Percentiles rank a stretch among this genome's conserved stretches.
phyloP scores from a whole-genome alignment of 1,284 basidiomycete genomes.

The Boletus hoseneyae region DNA sequence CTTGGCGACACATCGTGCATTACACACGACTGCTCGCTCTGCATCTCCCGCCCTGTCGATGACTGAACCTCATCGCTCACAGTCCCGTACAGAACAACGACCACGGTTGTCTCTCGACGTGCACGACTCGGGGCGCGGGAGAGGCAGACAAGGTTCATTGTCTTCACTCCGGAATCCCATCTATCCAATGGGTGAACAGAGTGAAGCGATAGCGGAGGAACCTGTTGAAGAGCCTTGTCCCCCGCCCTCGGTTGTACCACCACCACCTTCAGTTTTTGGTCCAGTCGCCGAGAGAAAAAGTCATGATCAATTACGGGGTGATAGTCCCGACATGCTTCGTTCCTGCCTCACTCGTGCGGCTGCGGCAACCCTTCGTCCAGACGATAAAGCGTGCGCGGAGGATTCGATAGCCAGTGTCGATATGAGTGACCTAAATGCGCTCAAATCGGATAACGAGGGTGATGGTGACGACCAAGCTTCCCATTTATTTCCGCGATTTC shows the following conservation, averaged over 20 bases:
- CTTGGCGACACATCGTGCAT: constrained; percentile 15
- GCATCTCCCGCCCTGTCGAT: constrained; percentile 23
- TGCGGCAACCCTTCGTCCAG: neutral
- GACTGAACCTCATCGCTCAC: constrained; percentile 18
- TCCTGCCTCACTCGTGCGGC: constrained; percentile 16
- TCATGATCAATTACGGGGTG: constrained; percentile 12
- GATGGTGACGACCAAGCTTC: constrained; percentile 26
- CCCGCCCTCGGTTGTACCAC: neutral
- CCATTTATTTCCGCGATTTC: constrained; percentile 27
- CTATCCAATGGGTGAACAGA: constrained; percentile 10
- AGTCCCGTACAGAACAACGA: constrained; percentile 18
- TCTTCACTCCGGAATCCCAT: constrained; percentile 32
- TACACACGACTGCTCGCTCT: constrained; percentile 17
- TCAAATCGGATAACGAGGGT: constrained; percentile 30
- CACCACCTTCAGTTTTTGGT: constrained; percentile 11
- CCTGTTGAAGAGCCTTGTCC: constrained; percentile 5
- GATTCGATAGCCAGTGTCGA: constrained; percentile 30
- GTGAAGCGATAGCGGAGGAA: constrained; percentile 21
- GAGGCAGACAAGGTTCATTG: constrained; percentile 29
- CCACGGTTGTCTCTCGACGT: constrained; percentile 21
- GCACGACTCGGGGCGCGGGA: constrained; percentile 12
- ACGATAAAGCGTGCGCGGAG: constrained; percentile 11
- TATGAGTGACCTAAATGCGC: constrained; percentile 31
- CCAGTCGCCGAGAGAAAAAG: constrained; percentile 8
- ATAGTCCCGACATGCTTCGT: constrained; percentile 20